Evolutionary conservation across 2,329 filamentous ascomycete genomes (phyloP), one percentile per base, ranked within the genome.

Genomic region (Elsinoe fawcettii): DNA sequence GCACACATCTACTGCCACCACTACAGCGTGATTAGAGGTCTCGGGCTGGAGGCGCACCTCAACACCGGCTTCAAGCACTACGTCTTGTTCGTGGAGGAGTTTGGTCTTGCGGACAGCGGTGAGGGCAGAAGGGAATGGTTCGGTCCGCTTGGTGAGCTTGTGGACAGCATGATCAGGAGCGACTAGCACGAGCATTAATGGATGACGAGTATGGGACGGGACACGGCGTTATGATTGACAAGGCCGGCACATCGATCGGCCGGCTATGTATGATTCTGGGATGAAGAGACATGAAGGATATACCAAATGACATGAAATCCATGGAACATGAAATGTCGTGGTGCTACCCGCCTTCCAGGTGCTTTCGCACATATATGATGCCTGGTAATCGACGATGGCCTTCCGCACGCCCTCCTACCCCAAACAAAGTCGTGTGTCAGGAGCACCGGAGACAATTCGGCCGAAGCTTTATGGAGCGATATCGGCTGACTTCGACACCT

Each of bases 21-120:
- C 73, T 99, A 99, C 75, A 91, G 91, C 34, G 91, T 99, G 63
- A 87, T 99, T 64, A 87, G 95, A 59, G 90, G 96, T 70, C 82
- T 99, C 37, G 93, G 93, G 20, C 81, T 99, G 59, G 93, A 99
- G 74, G 91, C 95, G 44, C 93, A 99, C 73, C 82, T 99, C 63
- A 99, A 99, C 75, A 99, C 93, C 12, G 95, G 90, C 75, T 99
- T 99, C 83, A 99, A 99, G 80, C 93, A 99, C 74, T 99, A 97
- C 69, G 93, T 99, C 61, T 81, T 99, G 59, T 99, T 99, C 74
- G 90, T 99, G 65, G 91, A 99, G 71, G 95, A 99, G 79, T 93
- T 97, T 74, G 85, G 83, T 64, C 75, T 99, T 64, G 90, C 90
- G 25, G 95, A 85, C 67, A 93, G 92, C 53, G 73, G 71, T 58